phyloP scores from a whole-genome alignment of 2,329 filamentous ascomycete species.

The Gaeumannomyces sp. region DNA sequence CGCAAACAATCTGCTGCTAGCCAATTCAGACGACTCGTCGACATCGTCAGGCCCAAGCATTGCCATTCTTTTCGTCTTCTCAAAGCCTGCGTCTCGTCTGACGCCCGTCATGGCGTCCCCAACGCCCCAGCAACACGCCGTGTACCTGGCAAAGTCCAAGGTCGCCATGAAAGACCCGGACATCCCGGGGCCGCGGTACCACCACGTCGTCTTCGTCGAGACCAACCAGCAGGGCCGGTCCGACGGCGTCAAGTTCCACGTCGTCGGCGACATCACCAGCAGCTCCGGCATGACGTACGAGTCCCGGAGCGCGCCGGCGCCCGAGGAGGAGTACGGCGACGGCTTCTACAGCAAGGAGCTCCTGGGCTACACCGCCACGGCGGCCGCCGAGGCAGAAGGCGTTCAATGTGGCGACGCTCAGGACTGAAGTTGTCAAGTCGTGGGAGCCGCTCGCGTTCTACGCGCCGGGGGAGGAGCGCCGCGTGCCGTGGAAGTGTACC shows the following conservation, averaged over 20 bases:
- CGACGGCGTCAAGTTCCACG: slow-evolving; percentile 5
- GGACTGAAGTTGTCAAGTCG: slow-evolving; percentile 1
- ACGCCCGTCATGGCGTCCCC: too few species aligned
- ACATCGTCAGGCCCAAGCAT: too few species aligned
- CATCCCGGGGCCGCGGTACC: slow-evolving; percentile 4
- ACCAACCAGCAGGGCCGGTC: background rate
- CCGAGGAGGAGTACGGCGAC: background rate
- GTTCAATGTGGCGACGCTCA: slow-evolving; percentile 3
- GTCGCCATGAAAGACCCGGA: slow-evolving; percentile 1
- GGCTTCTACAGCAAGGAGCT: background rate
- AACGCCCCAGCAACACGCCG: background rate
- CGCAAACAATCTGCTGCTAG: too few species aligned
- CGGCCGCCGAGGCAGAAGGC: slow-evolving; percentile 6
- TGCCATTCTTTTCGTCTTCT: too few species aligned
- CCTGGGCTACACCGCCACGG: background rate
- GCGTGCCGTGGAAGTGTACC: slow-evolving; percentile 5
- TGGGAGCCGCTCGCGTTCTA: slow-evolving; percentile 5
- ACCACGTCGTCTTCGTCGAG: slow-evolving; percentile 9
- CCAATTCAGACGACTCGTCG: too few species aligned
- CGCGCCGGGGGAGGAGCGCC: slow-evolving; percentile 5
- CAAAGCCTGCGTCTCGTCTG: too few species aligned
- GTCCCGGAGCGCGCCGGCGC: background rate
- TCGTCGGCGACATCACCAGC: slow-evolving; percentile 5
- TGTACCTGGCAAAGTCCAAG: background rate
- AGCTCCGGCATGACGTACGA: slow-evolving; percentile 7